Base-by-base conservation (phyloP, 345 rosid species). In the Murraya koenigii region DNA sequence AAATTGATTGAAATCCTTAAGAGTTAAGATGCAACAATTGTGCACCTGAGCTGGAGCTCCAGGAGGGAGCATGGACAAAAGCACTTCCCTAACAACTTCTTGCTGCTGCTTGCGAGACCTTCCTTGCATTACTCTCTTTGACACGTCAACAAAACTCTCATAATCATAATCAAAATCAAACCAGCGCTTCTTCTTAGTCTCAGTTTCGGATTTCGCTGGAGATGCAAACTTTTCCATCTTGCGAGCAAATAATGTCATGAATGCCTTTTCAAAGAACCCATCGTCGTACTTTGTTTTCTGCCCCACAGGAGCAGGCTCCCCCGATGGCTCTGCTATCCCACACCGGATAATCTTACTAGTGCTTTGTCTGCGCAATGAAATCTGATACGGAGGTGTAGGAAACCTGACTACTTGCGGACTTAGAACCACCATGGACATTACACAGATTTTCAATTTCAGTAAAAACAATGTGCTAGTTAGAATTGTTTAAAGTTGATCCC, bases 21-120 rank as follows among this genome's bases (percentile, higher is more conserved):
- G 76, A 30, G 33, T 59, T 14, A 28, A 26, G 76, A 30, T 32
- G 59, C 8, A 49, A 74, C 38, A 47, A 28, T 65, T 64, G 10
- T 63, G 65, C 28, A 92, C 94, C 97, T 90, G 98, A 28, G 88
- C 87, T 23, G 98, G 99, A 11, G 99, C 98, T 47, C 98, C 98
- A 4, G 97, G 97, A 58, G 99, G 97, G 38, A 93, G 93, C 98
- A 95, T 91, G 55, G 98, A 95, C 80, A 95, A 76, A 82, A 96
- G 92, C 77, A 96, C 97, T 77, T 96, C 92, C 25, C 97, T 87
- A 63, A 95, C 99, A 14, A 86, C 99, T 79, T 92, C 84, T 80
- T 95, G 97, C 78, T 95, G 98, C 88, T 90, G 90, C 23, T 38
- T 33, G 15, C 95, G 84, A 3, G 93, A 88, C 64, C 97, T 83